A percentile compares a stretch with the other conserved stretches of the same genome.
Evolutionary conservation across 805 yeast species (phyloP).

Genomic region (Wickerhamomyces queroliae): DNA sequence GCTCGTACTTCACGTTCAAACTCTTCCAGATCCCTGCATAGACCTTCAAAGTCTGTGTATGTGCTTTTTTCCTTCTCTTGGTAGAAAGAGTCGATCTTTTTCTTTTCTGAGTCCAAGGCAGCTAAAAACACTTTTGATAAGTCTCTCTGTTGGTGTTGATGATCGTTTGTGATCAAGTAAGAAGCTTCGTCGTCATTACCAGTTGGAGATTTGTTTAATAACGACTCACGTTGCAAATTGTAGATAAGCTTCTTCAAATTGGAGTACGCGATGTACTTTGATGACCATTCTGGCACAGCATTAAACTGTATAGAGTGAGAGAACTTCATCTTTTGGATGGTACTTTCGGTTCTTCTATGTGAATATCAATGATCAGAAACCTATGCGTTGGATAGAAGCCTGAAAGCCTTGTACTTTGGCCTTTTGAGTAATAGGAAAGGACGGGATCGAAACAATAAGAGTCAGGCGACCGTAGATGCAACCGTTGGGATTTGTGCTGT

Average conservation of each 20-base stretch:
- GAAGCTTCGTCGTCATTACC: conserved; percentile 19
- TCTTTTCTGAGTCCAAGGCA: conserved; percentile 73
- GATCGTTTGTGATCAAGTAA: conserved; percentile 26
- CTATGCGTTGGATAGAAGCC: too few species aligned
- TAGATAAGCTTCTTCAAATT: conserved; percentile 82
- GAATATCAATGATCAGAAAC: too few species aligned
- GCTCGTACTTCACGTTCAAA: conserved; percentile 37
- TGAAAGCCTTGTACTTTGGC: too few species aligned
- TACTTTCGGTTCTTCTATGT: too few species aligned
- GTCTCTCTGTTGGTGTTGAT: conserved; percentile 30
- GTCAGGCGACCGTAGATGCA: too few species aligned
- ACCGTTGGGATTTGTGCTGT: too few species aligned
- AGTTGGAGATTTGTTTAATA: conserved; percentile 8
- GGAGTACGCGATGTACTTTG: conserved; percentile 86
- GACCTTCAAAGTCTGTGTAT: conserved; percentile 44
- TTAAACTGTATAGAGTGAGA: conserved; percentile 92
- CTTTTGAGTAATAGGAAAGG: too few species aligned
- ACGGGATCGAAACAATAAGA: too few species aligned
- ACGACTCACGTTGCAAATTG: conserved; percentile 64
- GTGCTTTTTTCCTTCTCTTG: conserved; percentile 57
- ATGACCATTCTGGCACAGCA: conserved; percentile 98
- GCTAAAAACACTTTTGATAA: conserved; percentile 56
- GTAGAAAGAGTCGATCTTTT: conserved; percentile 74
- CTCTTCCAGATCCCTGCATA: conserved; percentile 57
- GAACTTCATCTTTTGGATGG: conserved; percentile 63